A percentile compares a stretch with the other conserved stretches of the same genome.
Conservation (phyloP, 164 flowering plant genomes). For the Saururus chinensis region DNA sequence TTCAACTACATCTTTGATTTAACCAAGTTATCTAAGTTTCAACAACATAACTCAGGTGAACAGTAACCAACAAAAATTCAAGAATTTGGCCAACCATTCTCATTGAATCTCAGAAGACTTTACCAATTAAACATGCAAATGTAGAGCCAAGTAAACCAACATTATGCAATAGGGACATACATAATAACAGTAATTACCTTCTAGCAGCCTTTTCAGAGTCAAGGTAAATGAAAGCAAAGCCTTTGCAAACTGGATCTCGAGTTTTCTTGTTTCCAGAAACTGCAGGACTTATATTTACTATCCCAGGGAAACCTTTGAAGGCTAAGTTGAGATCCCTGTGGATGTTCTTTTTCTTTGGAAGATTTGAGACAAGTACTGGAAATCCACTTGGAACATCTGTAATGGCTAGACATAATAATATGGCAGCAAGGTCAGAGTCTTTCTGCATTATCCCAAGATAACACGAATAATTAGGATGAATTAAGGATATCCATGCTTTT, state of each 20-base stretch:
- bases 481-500: no score
- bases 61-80: not conserved
- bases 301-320: slow-evolving; percentile 58
- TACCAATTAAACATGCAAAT: no score
- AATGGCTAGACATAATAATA: slow-evolving; percentile 29
- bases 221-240: slow-evolving; percentile 69
- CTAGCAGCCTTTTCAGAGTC: slow-evolving; percentile 46
- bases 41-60: not conserved
- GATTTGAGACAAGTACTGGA: slow-evolving; percentile 58
- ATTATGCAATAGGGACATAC: no score
- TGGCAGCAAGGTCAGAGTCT: slow-evolving; percentile 9
- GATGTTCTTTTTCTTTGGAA: slow-evolving; percentile 88
- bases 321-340: slow-evolving; percentile 60
- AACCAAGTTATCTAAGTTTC: not conserved
- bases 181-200: slow-evolving; percentile 30
- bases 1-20: not conserved
- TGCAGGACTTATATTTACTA: slow-evolving; percentile 48
- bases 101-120: not conserved
- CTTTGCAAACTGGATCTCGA: slow-evolving; percentile 87
- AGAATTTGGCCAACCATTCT: not conserved
- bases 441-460: not conserved
- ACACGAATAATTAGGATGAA: slow-evolving; percentile 1
- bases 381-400: slow-evolving; percentile 36
- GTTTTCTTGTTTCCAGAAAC: slow-evolving; percentile 86
- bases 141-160: no score